A percentile compares a stretch with the other conserved stretches of the same genome.
These are phyloP conservation scores for Clarireedia paspali DNA, from an alignment of 2,329 filamentous ascomycete species.

Conservation along the genomic window DNA sequence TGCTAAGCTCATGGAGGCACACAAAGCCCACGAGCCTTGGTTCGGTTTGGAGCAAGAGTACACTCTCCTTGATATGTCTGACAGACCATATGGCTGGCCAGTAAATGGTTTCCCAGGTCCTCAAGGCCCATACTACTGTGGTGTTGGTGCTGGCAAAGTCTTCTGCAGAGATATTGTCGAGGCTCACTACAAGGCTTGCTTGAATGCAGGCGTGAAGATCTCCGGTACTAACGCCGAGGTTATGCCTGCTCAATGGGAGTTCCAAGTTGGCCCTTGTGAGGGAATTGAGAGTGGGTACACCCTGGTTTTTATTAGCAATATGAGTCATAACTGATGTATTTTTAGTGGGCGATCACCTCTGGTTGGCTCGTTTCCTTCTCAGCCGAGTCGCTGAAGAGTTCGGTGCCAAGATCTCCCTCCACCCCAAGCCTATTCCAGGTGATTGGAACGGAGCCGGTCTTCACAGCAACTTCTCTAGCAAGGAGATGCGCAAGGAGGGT, in stretches of 20 bases:
- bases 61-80: conserved; percentile 78
- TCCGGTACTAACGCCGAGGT: conserved; percentile 99
- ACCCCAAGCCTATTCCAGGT: conserved; percentile 91
- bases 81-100: conserved; percentile 90
- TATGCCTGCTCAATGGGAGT: conserved; percentile 97
- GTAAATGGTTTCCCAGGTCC: conserved; percentile 70
- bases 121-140: conserved; percentile 95
- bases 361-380: conserved; percentile 85
- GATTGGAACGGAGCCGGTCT: conserved; percentile 97
- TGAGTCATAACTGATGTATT: conserved; percentile 17
- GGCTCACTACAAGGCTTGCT: conserved; percentile 77
- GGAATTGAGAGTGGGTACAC: conserved; percentile 67
- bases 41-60: conserved; percentile 99
- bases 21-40: conserved; percentile 82
- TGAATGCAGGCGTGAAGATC: conserved; percentile 87
- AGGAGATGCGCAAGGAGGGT: conserved; percentile 80
- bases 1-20: conserved; percentile 79
- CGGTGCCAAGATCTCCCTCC: conserved; percentile 88
- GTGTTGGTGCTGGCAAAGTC: conserved; percentile 94
- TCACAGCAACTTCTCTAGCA: conserved; percentile 88
- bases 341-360: conserved; percentile 88
- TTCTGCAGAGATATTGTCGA: conserved; percentile 98
- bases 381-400: conserved; percentile 93
- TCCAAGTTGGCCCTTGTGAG: conserved; percentile 84
- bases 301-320: conserved; percentile 4